phyloP scores from a whole-genome alignment of 345 rosid species.

The Eucalyptus lansdowneana region DNA sequence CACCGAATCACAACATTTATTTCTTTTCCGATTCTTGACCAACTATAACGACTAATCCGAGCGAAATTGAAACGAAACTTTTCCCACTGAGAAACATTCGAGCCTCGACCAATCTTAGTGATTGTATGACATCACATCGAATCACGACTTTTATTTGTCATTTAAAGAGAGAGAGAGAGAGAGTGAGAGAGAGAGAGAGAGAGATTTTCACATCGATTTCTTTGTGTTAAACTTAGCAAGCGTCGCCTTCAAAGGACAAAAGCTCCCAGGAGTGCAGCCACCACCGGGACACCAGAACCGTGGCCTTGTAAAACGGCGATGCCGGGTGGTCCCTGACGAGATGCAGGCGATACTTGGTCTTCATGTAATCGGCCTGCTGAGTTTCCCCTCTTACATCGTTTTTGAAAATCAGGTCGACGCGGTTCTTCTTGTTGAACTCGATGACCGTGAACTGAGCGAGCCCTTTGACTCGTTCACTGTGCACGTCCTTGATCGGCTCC shows the following conservation, averaged over 20 bases:
- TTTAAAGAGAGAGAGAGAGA: background rate
- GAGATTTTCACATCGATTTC: background rate
- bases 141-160: background rate
- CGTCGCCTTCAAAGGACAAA: background rate
- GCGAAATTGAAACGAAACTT: background rate
- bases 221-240: background rate
- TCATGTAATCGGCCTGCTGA: background rate
- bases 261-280: background rate
- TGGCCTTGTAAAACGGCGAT: background rate
- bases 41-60: accelerated
- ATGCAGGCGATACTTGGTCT: background rate
- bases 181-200: no score
- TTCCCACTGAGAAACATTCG: accelerated
- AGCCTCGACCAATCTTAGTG: accelerated
- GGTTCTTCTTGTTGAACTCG: background rate
- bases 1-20: background rate
- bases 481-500: background rate
- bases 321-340: background rate
- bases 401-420: accelerated
- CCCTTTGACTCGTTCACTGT: background rate
- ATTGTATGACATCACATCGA: accelerated
- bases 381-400: background rate
- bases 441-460: background rate
- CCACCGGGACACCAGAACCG: background rate
- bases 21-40: background rate